phyloP scores from a whole-genome alignment of 2,329 filamentous ascomycete species.

The Fusarium sambucinum region DNA sequence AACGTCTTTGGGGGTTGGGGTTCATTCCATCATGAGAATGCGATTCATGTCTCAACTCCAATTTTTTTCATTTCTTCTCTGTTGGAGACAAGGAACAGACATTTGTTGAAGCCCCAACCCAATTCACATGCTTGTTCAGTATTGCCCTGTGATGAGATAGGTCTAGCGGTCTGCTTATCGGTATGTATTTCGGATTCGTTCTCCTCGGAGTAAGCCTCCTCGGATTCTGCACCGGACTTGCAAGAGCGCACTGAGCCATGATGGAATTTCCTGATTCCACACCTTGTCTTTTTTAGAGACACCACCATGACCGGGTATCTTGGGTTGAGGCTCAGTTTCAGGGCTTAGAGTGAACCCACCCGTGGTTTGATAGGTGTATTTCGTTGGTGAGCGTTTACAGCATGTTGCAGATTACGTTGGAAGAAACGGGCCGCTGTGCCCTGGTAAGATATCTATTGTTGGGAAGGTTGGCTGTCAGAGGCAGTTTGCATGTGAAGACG shows the following conservation, averaged over 20 bases:
- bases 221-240: constrained; percentile 30
- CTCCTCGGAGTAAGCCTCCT: constrained; percentile 37
- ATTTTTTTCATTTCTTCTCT: not conserved
- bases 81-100: constrained; percentile 4
- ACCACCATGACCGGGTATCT: constrained; percentile 10
- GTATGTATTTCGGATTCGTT: not conserved
- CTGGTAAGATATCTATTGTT: constrained; percentile 20
- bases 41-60: constrained; percentile 27
- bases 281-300: constrained; percentile 6
- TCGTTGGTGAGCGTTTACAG: constrained; percentile 14
- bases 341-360: not conserved
- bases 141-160: constrained; percentile 1
- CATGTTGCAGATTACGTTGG: constrained; percentile 1
- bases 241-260: constrained; percentile 2
- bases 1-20: constrained; percentile 45
- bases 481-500: constrained; percentile 28
- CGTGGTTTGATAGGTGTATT: not conserved
- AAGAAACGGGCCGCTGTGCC: constrained; percentile 10
- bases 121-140: constrained; percentile 26
- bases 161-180: constrained; percentile 22
- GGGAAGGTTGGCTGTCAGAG: constrained; percentile 12
- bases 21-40: constrained; percentile 4
- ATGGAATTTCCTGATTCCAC: not conserved
- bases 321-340: constrained; percentile 33
- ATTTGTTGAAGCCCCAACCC: constrained; percentile 44